Conservation (phyloP, 495 filamentous ascomycete genomes). For the Venustampulla echinocandica region DNA sequence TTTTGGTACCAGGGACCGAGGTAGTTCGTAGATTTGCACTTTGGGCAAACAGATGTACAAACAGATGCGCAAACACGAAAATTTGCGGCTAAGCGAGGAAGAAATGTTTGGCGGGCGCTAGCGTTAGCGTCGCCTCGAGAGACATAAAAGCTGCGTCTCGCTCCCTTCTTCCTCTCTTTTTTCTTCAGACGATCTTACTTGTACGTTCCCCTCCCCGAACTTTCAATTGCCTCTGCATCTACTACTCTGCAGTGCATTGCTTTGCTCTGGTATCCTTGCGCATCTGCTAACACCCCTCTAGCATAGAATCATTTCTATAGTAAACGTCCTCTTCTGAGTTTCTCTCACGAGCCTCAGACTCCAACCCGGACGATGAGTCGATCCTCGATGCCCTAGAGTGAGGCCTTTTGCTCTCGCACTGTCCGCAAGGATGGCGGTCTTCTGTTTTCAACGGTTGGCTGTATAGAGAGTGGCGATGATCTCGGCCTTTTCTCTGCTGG, state of each 20-base stretch:
- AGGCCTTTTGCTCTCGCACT: conserved; percentile 53
- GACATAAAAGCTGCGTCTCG: no score
- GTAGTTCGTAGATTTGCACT: no score
- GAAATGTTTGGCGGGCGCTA: no score
- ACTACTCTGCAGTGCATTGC: not conserved
- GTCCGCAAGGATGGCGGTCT: conserved; percentile 32
- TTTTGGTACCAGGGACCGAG: no score
- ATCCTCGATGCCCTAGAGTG: conserved; percentile 66
- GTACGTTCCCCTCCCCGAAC: conserved; percentile 10
- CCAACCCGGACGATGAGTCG: conserved; percentile 67
- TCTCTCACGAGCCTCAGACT: conserved; percentile 57
- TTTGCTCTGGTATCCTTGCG: not conserved
- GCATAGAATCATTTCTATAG: conserved; percentile 46
- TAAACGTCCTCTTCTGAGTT: conserved; percentile 42
- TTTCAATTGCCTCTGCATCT: not conserved
- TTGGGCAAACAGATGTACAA: no score
- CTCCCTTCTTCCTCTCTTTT: conserved; percentile 15
- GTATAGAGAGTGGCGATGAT: conserved; percentile 66
- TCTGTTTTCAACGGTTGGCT: conserved; percentile 25
- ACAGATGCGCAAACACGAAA: no score
- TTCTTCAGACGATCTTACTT: conserved; percentile 27
- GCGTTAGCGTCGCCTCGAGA: no score
- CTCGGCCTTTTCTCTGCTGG: conserved; percentile 53
- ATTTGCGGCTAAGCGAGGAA: no score
- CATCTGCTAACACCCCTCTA: conserved; percentile 2